Evolutionary conservation across 1,284 basidiomycete species (phyloP).

Genomic region (Leccinum cinnamomeum): DNA sequence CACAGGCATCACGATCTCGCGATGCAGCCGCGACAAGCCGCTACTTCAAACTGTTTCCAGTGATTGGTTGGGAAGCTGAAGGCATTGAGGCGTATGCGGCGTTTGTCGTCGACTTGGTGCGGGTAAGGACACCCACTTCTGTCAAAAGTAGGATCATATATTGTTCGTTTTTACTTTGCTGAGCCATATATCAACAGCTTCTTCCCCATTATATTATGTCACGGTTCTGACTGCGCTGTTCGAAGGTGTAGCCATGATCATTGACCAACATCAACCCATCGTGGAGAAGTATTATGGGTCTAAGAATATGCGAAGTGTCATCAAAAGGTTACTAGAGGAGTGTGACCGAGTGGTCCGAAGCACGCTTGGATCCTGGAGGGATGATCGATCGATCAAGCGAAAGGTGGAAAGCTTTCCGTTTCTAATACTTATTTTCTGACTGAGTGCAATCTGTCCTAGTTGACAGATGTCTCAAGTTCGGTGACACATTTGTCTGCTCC

Average conservation of each 20-base stretch:
- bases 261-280: constrained; percentile 96
- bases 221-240: constrained; percentile 87
- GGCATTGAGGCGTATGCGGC: constrained; percentile 93
- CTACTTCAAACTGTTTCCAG: constrained; percentile 96
- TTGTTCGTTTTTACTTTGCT: constrained; percentile 7
- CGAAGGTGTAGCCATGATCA: constrained; percentile 93
- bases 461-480: constrained; percentile 47
- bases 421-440: constrained; percentile 2
- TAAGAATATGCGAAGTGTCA: constrained; percentile 83
- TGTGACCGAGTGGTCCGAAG: constrained; percentile 82
- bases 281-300: constrained; percentile 97
- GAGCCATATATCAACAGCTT: constrained; percentile 50
- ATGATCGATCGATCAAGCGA: constrained; percentile 75
- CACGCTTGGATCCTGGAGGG: constrained; percentile 86
- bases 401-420: constrained; percentile 49
- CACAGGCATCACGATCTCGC: constrained; percentile 71
- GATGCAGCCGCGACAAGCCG: constrained; percentile 89
- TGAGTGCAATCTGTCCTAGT: constrained; percentile 35
- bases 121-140: constrained; percentile 69
- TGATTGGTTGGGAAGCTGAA: constrained; percentile 87
- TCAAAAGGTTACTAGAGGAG: constrained; percentile 78
- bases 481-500: constrained; percentile 36
- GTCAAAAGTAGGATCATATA: constrained; percentile 66
- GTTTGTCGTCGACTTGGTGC: constrained; percentile 91
- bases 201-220: constrained; percentile 88